Percentiles rank a stretch among this genome's conserved stretches.
phyloP scores from a whole-genome alignment of 257 asterid species.

The Hygrophila difformis region DNA sequence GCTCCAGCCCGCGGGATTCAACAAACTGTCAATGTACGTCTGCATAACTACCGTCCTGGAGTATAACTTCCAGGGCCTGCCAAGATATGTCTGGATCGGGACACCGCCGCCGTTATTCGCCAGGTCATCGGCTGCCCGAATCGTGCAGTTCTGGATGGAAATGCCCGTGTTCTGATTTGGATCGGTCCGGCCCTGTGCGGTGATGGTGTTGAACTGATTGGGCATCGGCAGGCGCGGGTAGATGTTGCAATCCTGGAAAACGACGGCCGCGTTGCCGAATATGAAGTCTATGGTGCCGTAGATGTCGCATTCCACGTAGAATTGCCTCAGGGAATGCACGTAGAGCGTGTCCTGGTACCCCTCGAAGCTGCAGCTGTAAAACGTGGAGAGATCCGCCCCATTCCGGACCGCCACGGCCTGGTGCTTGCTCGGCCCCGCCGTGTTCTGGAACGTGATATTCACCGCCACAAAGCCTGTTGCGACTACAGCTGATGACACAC shows the following conservation, averaged over 20 bases:
- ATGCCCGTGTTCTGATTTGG: constrained; percentile 78
- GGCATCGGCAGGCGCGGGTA: constrained; percentile 51
- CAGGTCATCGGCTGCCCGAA: constrained; percentile 42
- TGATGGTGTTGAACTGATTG: constrained; percentile 53
- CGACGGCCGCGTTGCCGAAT: constrained; percentile 67
- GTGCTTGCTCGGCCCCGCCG: constrained; percentile 71
- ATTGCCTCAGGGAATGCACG: constrained; percentile 68
- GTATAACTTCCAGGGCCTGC: constrained; percentile 78
- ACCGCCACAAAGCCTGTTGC: constrained; percentile 47
- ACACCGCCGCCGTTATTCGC: not conserved
- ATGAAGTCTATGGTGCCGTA: constrained; percentile 84
- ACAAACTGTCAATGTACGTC: constrained; percentile 29
- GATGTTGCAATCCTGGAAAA: constrained; percentile 55
- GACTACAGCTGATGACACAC: constrained; percentile 40
- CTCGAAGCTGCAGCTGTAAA: constrained; percentile 75
- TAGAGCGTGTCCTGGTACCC: constrained; percentile 73
- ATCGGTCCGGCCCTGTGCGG: constrained; percentile 76
- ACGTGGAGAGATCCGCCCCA: constrained; percentile 62
- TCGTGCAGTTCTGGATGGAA: constrained; percentile 49
- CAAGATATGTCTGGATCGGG: constrained; percentile 36
- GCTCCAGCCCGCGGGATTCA: constrained; percentile 51
- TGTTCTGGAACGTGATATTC: constrained; percentile 57
- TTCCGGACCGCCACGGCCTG: constrained; percentile 79
- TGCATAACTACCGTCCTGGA: constrained; percentile 56
- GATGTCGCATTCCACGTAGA: constrained; percentile 54